Percentiles rank a stretch among this genome's conserved stretches.
phyloP scores from a whole-genome alignment of 1,284 basidiomycete species.

The Boletus mariae region DNA sequence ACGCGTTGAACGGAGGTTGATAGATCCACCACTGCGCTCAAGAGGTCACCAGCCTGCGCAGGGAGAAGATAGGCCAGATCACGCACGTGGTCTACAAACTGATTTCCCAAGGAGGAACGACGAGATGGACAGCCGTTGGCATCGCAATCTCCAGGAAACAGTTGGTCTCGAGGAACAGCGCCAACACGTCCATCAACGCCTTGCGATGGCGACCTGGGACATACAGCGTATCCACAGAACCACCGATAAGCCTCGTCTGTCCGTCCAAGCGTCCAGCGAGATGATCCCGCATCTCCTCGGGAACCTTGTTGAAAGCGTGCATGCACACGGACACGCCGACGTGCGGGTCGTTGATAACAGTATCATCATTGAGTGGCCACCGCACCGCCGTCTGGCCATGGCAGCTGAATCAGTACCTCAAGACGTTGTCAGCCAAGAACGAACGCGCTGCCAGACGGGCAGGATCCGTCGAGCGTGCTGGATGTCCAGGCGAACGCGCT shows the following conservation, averaged over 20 bases:
- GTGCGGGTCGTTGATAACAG: slow-evolving; percentile 37
- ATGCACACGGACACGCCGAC: slow-evolving; percentile 44
- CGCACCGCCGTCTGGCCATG: slow-evolving; percentile 32
- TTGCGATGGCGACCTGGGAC: slow-evolving; percentile 40
- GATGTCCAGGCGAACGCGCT: slow-evolving; percentile 55
- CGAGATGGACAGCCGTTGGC: slow-evolving; percentile 44
- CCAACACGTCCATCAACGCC: slow-evolving; percentile 41
- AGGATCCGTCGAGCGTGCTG: slow-evolving; percentile 59
- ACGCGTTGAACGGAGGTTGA: slow-evolving; percentile 42
- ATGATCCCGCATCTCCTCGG: slow-evolving; percentile 34
- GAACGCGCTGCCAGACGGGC: slow-evolving; percentile 46
- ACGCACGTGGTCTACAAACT: slow-evolving; percentile 47
- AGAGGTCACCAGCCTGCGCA: background rate
- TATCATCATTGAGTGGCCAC: too few species aligned
- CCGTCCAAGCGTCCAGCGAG: slow-evolving; percentile 35
- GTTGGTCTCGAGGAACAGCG: slow-evolving; percentile 43
- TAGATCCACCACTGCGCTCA: slow-evolving; percentile 45
- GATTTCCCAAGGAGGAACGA: slow-evolving; percentile 36
- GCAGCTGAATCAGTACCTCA: slow-evolving; percentile 42
- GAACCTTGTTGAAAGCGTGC: slow-evolving; percentile 38
- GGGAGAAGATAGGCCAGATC: background rate
- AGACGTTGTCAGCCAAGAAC: slow-evolving; percentile 44
- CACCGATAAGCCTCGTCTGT: slow-evolving; percentile 41
- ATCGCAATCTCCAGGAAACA: slow-evolving; percentile 50
- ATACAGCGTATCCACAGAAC: slow-evolving; percentile 49